Conservation (phyloP, 148 eudicot genomes). For the Selenicereus undatus region DNA sequence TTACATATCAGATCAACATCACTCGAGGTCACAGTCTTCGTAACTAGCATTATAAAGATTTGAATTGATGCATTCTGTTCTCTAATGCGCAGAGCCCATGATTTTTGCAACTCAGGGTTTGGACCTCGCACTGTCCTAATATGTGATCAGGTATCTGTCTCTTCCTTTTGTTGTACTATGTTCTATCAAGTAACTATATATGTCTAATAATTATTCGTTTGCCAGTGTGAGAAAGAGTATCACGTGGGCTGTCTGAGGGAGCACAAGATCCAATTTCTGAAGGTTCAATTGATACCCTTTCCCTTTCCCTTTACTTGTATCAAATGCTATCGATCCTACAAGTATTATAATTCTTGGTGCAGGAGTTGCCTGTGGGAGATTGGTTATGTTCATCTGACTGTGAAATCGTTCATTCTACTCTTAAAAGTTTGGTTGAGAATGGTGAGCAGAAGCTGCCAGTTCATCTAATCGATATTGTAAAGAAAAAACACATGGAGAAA, state of each 20-base stretch:
- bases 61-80: not conserved
- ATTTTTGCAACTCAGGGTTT: conserved; percentile 61
- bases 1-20: not conserved
- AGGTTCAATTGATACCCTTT: conserved; percentile 32
- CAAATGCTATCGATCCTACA: not conserved
- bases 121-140: conserved; percentile 65
- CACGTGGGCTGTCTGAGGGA: conserved; percentile 75
- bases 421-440: conserved; percentile 40
- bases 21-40: not conserved
- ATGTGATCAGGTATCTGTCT: conserved; percentile 68
- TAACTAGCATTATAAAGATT: not conserved
- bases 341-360: conserved; percentile 23
- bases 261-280: conserved; percentile 49
- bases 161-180: not conserved
- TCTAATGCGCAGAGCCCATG: conserved; percentile 56
- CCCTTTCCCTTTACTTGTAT: not conserved
- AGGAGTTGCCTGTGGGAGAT: conserved; percentile 75
- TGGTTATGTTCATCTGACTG: conserved; percentile 75
- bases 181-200: not conserved
- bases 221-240: conserved; percentile 77
- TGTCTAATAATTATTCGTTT: conserved; percentile 5
- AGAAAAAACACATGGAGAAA: conserved; percentile 43
- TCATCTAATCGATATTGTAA: conserved; percentile 34
- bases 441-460: conserved; percentile 55
- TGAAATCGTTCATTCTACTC: conserved; percentile 39